Evolutionary conservation across 331 rosid species (phyloP).

Genomic region (Prunus yedoensis): DNA sequence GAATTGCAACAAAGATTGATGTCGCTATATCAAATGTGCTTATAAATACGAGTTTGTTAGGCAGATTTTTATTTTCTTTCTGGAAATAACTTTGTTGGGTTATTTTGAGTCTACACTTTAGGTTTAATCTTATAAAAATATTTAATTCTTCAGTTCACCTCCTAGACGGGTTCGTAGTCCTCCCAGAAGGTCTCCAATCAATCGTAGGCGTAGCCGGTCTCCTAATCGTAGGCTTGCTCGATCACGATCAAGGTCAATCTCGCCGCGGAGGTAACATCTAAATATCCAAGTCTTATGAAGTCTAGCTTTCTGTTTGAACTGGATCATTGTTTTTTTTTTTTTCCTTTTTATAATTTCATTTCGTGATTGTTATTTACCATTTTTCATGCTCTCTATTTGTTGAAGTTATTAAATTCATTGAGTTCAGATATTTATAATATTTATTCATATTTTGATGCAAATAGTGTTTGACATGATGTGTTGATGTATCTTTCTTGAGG

Average conservation of each 20-base stretch:
- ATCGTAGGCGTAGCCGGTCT: slow-evolving; percentile 86
- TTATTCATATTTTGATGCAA: background rate
- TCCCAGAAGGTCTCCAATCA: slow-evolving; percentile 91
- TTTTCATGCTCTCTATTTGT: background rate
- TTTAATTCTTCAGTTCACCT: slow-evolving; percentile 60
- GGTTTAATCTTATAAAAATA: background rate
- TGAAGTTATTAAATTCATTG: background rate
- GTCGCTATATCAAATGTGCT: background rate
- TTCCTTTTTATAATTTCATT: background rate
- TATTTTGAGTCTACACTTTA: background rate
- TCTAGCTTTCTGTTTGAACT: slow-evolving; percentile 1
- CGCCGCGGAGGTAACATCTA: slow-evolving; percentile 79
- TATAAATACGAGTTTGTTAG: background rate
- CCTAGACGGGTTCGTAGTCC: slow-evolving; percentile 91
- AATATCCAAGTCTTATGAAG: slow-evolving; percentile 1
- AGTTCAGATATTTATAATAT: background rate
- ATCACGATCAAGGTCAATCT: slow-evolving; percentile 85
- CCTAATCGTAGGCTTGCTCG: slow-evolving; percentile 80
- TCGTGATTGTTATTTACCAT: background rate
- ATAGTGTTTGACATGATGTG: background rate
- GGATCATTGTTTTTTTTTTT: background rate
- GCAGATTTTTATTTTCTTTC: background rate
- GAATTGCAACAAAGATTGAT: background rate
- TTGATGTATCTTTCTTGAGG: background rate
- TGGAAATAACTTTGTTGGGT: background rate